These are phyloP conservation scores for Taphrina flavorubra DNA, from an alignment of 1,139 yeast species.

Conservation along the genomic window DNA sequence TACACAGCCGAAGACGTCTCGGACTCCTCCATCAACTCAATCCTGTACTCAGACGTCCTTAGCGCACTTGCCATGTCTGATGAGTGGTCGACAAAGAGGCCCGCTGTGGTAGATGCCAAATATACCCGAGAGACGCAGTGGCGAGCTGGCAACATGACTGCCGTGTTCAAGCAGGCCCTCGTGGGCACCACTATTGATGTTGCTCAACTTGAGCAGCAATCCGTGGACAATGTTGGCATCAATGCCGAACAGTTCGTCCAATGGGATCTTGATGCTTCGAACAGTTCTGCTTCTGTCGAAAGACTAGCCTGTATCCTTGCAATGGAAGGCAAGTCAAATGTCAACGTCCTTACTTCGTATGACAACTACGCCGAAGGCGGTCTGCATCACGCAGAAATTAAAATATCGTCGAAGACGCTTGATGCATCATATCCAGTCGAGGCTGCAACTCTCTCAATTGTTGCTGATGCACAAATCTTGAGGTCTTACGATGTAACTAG, in stretches of 20 bases:
- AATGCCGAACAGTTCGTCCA: conserved; percentile 57
- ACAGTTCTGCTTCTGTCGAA: conserved; percentile 63
- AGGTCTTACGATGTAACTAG: conserved; percentile 65
- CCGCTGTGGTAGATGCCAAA: conserved; percentile 49
- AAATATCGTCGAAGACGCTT: conserved; percentile 49
- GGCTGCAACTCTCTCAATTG: conserved; percentile 66
- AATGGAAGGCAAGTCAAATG: conserved; percentile 62
- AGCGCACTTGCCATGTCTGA: conserved; percentile 58
- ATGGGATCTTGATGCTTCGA: conserved; percentile 72
- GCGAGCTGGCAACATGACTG: conserved; percentile 39
- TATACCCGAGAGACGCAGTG: conserved; percentile 46
- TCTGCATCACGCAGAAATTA: conserved; percentile 75
- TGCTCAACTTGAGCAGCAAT: conserved; percentile 44
- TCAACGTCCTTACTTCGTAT: conserved; percentile 66
- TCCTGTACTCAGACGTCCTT: conserved; percentile 70
- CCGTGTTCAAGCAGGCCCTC: conserved; percentile 33
- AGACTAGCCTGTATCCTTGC: conserved; percentile 75
- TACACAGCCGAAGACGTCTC: conserved; percentile 53
- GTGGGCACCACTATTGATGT: conserved; percentile 32
- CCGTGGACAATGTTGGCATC: conserved; percentile 45
- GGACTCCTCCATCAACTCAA: conserved; percentile 49
- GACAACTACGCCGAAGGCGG: conserved; percentile 80
- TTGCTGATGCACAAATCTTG: conserved; percentile 65
- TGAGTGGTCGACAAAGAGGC: conserved; percentile 19
- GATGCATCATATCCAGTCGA: conserved; percentile 57